phyloP scores from a whole-genome alignment of 129 eudicot species.

The Saussurea involucrata region DNA sequence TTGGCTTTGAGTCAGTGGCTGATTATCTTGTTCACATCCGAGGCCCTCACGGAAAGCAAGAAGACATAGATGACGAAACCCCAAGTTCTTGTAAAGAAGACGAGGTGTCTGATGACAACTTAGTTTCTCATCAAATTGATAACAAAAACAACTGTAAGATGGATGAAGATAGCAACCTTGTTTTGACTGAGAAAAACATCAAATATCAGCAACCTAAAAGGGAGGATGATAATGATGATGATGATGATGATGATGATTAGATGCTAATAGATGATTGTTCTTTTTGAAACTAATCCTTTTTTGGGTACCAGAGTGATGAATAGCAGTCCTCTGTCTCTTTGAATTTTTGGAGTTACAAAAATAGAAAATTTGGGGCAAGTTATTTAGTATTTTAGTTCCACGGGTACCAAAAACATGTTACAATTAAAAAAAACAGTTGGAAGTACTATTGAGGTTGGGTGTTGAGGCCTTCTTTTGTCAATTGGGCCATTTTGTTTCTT shows the following conservation, averaged over 20 bases:
- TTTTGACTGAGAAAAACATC: not conserved
- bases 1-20: slow-evolving; percentile 70
- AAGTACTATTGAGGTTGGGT: not conserved
- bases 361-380: not conserved
- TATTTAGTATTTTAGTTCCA: not conserved
- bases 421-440: not conserved
- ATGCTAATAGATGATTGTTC: slow-evolving; percentile 6
- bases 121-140: not conserved
- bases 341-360: not conserved
- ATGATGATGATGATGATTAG: slow-evolving; percentile 8
- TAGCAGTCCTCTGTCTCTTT: not conserved
- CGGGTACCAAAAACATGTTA: not conserved
- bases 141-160: slow-evolving; percentile 9
- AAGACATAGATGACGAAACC: slow-evolving; percentile 7
- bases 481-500: too few relatives aligned
- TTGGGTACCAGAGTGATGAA: slow-evolving; percentile 7
- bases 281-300: not conserved
- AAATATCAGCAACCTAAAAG: slow-evolving; percentile 9
- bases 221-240: slow-evolving; percentile 28
- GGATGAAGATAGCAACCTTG: slow-evolving; percentile 25
- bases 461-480: too few relatives aligned
- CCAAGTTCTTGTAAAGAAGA: slow-evolving; percentile 2
- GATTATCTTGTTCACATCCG: slow-evolving; percentile 64
- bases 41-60: slow-evolving; percentile 21
- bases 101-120: not conserved